Base-by-base conservation (phyloP, 2,329 filamentous ascomycete genomes). In the Sarocladium oryzae region DNA sequence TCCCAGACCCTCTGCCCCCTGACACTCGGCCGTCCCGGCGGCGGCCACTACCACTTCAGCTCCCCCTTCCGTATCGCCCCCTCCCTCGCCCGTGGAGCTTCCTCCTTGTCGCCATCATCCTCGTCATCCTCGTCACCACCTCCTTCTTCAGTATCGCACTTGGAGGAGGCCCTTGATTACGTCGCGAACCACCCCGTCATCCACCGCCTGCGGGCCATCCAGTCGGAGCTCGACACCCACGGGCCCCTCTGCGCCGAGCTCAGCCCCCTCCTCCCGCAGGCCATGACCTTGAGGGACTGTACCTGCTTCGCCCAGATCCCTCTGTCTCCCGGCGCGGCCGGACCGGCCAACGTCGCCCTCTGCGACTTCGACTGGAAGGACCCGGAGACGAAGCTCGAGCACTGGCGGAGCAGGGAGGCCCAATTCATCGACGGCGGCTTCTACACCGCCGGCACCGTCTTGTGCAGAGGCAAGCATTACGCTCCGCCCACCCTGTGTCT, bases 201-300 rank as follows among this genome's bases (percentile, higher is more conserved):
- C 35, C 63, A 60, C 18, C 57, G 63, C 33, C 57, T 72, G 2
- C 64, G 67, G 23, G 55, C 55, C 9, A 64, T 68, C 26, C 70
- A 73, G 52, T 67, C 73, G 50, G 57, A 65, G 5, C 63, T 74
- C 20, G 77, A 80, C 56, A 61, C 66, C 2, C 63, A 58, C 0
- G 70, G 72, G 0, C 72, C 77, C 18, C 65, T 79, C 2, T 57
- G 67, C 2, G 68, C 70, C 8, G 63, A 71, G 43, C 63, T 63
- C 2, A 61, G 64, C 2, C 66, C 75, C 32, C 62, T 68, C 10
- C 71, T 88, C 6, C 30, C 30, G 8, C 46, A 49, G 21, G 86
- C 86, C 52, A 92, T 92, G 88, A 91, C 88, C 3, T 65, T 93
- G 56, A 74, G 88, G 48, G 88, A 93, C 69, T 90, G 88, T 64